Conservation (phyloP, 345 rosid species). For the Eutrema heterophyllum region DNA sequence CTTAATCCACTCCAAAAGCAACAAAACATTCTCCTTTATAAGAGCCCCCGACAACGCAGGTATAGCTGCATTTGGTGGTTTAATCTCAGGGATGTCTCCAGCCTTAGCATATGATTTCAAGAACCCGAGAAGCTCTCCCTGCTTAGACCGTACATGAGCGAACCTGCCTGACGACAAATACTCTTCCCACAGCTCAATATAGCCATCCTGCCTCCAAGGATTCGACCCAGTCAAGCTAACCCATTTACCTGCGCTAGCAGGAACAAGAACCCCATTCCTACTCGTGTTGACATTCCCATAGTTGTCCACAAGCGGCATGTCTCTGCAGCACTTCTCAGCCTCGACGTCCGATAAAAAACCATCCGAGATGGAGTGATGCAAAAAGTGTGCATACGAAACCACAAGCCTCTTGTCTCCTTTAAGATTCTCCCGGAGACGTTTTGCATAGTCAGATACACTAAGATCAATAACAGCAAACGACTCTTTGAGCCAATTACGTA, state of each 20-base stretch:
- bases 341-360: constrained; percentile 16
- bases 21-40: constrained; percentile 42
- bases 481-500: constrained; percentile 42
- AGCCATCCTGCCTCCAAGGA: constrained; percentile 48
- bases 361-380: constrained; percentile 38
- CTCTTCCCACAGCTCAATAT: constrained; percentile 49
- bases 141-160: constrained; percentile 36
- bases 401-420: constrained; percentile 31
- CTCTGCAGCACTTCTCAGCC: constrained; percentile 27
- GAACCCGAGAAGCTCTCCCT: constrained; percentile 37
- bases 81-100: constrained; percentile 46
- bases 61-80: constrained; percentile 53
- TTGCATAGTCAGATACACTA: constrained; percentile 35
- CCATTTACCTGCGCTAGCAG: constrained; percentile 69
- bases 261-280: constrained; percentile 48
- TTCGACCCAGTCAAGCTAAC: constrained; percentile 42
- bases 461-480: background rate
- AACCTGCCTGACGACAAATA: constrained; percentile 35
- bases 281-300: constrained; percentile 30
- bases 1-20: constrained; percentile 59
- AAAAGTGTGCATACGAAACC: constrained; percentile 51
- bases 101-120: constrained; percentile 30
- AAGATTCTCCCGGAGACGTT: constrained; percentile 6
- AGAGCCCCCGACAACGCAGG: constrained; percentile 52
- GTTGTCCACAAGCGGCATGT: constrained; percentile 57